Conservation (phyloP, 1,284 basidiomycete genomes). For the Trichosporon ovoides region DNA sequence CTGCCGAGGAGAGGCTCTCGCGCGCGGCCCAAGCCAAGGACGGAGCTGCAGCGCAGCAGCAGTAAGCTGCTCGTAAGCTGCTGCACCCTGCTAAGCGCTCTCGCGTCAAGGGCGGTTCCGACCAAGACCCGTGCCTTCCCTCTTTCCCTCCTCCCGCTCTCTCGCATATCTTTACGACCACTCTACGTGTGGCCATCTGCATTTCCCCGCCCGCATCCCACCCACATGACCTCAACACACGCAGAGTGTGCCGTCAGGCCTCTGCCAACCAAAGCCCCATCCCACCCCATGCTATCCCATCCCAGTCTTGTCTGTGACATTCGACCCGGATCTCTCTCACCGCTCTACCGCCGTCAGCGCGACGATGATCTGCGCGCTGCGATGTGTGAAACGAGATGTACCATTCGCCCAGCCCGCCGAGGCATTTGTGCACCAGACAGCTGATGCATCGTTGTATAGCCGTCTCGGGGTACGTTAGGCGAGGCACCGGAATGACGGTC, state of each 20-base stretch:
- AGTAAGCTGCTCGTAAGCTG: no score
- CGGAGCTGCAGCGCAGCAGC: neutral
- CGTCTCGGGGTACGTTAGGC: neutral
- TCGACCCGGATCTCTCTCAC: neutral
- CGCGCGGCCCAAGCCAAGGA: conserved; percentile 9
- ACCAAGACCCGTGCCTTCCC: neutral
- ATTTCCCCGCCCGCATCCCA: neutral
- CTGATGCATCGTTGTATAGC: conserved; percentile 1
- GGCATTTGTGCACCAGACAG: neutral
- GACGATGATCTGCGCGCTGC: neutral
- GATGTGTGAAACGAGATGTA: conserved; percentile 1
- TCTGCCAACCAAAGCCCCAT: neutral
- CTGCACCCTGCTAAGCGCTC: no score
- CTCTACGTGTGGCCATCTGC: conserved; percentile 2
- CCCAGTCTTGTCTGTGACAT: conserved; percentile 4
- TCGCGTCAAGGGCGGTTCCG: neutral
- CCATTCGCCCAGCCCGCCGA: neutral
- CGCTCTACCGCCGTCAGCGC: neutral
- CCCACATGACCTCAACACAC: neutral
- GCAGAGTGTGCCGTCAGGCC: neutral
- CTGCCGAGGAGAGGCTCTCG: conserved; percentile 36
- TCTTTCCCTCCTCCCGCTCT: neutral
- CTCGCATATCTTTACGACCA: conserved; percentile 1
- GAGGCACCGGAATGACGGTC: conserved; percentile 3
- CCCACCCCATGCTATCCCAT: no score